These are phyloP conservation scores for Mrakia blollopis DNA, from an alignment of 768 basidiomycete species.

Conservation along the genomic window DNA sequence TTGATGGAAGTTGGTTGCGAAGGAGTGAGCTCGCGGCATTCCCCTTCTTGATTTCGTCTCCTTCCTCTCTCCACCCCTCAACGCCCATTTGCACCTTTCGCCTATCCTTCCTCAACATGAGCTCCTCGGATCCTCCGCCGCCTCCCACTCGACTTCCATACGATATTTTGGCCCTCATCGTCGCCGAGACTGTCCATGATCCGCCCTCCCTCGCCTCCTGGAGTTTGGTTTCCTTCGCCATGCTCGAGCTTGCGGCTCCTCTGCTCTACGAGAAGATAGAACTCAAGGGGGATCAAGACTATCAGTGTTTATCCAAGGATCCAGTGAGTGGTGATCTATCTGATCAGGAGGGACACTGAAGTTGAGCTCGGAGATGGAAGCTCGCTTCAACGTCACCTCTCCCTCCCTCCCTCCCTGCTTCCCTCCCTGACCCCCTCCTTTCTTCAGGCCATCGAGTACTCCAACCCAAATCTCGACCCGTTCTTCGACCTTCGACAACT, in stretches of 20 bases:
- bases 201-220: neutral
- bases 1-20: no score
- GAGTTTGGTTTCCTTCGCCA: neutral
- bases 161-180: slow-evolving; percentile 8
- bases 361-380: neutral
- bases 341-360: no score
- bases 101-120: neutral
- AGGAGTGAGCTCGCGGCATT: no score
- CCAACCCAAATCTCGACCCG: neutral
- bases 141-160: neutral
- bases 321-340: neutral
- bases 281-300: neutral
- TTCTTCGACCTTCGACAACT: neutral
- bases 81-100: no score
- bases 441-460: neutral
- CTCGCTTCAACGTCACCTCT: neutral
- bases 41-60: no score
- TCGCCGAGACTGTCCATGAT: neutral
- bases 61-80: no score
- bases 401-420: neutral
- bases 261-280: slow-evolving; percentile 13
- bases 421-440: neutral
- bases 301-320: neutral
- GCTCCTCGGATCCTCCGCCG: neutral
- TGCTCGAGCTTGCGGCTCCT: slow-evolving; percentile 12